phyloP scores from a whole-genome alignment of 2,329 filamentous ascomycete genomes.

The Aspergillus sp. region DNA sequence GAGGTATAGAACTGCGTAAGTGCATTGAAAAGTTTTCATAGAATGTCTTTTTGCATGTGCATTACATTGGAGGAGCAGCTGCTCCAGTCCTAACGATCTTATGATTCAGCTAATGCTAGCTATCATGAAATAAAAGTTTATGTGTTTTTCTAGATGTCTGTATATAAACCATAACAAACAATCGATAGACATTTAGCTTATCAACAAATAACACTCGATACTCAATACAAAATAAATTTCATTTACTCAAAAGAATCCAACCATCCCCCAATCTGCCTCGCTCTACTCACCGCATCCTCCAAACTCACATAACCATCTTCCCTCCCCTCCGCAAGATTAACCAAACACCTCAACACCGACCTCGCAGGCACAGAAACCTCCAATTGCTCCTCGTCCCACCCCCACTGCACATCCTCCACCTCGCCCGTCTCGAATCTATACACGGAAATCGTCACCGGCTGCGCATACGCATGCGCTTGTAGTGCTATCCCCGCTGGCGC shows the following conservation, averaged over 20 bases:
- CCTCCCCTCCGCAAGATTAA: conserved; percentile 1
- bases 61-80: too few species aligned
- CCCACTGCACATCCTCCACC: conserved; percentile 2
- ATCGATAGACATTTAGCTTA: too few species aligned
- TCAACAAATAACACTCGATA: too few species aligned
- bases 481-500: conserved; percentile 3
- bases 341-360: conserved; percentile 2
- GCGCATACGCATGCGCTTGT: background rate
- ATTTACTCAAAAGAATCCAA: background rate
- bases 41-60: too few species aligned
- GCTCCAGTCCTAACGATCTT: too few species aligned
- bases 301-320: conserved; percentile 2
- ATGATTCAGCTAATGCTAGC: too few species aligned
- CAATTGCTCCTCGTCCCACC: conserved; percentile 3
- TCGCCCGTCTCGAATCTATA: conserved; percentile 2
- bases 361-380: conserved; percentile 1
- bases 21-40: too few species aligned
- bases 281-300: conserved; percentile 2
- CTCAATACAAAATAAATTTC: too few species aligned
- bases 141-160: too few species aligned
- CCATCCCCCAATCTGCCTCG: conserved; percentile 1
- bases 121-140: too few species aligned
- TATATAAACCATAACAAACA: too few species aligned
- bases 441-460: conserved; percentile 2
- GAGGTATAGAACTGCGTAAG: too few species aligned